Evolutionary conservation across 257 asterid genomes (phyloP), one percentile per base, ranked within the genome.

Genomic region (Coffea eugenioides): DNA sequence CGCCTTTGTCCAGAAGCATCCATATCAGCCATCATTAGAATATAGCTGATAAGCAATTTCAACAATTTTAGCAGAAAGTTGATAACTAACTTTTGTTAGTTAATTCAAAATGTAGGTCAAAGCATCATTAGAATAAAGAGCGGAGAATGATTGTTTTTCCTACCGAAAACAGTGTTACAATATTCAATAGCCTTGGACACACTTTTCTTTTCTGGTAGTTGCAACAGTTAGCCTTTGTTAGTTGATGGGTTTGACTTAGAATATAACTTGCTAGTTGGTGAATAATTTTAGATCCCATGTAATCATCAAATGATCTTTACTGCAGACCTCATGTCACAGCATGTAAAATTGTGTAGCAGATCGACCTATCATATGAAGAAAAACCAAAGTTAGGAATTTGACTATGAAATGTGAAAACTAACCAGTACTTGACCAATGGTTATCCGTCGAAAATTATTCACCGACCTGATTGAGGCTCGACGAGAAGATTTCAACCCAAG

Each of bases 181-280:
- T 51, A 45, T 31, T 78, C 65, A 36, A 54, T 54, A 18, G 73
- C 49, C 49, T 10, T 75, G 21, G 51, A 23, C 52, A 16, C 48
- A 77, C 71, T 62, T 73, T 78, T 61, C 39, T 71, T 43, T 41
- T 11, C 23, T 43, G 82, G 84, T 77, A 80, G 88, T 80, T 85
- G 84, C 59, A 62, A 76, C 72, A 73, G 81, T 77, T 82, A 65
- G 43, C 31, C 48, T 39, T 77, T 77, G 76, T 25, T 66, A 54
- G 79, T 82, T 75, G 71, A 64, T 72, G 59, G 59, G 23, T 76
- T 79, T 79, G 86, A 76, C 78, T 62, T 45, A 31, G 4, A 73
- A 39, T 52, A 67, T 78, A 43, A 67, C 5, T 31, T 57, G 14
- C 16, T 14, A 64, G 31, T 69, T 56, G 77, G 16, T 81, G 52